Base-by-base conservation (phyloP, 306 rosid genomes). In the Prunus persica region DNA sequence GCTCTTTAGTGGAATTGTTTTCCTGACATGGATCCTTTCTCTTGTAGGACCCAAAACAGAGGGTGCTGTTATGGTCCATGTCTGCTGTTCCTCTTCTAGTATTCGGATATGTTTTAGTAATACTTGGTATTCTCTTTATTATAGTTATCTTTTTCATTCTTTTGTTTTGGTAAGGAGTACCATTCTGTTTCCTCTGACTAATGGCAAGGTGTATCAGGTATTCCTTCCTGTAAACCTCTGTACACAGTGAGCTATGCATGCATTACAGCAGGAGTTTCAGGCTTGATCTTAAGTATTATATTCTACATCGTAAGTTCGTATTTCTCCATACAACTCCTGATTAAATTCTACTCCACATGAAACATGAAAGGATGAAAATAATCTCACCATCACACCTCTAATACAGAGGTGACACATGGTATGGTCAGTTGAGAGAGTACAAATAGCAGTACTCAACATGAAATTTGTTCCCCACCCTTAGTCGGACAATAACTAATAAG, bases 211-310 rank as follows among this genome's bases (percentile, higher is more conserved):
- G 69, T 84, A 73, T 71, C 87, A 91, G 97, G 97, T 77, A 84
- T 88, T 82, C 93, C 93, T 77, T 80, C 88, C 71, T 89, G 89
- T 76, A 91, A 91, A 82, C 90, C 93, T 10, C 82, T 91, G 57
- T 89, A 89, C 86, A 87, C 97, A 45, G 72, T 89, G 85, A 91
- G 97, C 86, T 91, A 88, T 83, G 86, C 82, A 83, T 91, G 83
- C 84, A 60, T 89, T 78, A 88, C 97, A 0, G 87, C 90, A 24
- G 97, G 97, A 66, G 90, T 90, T 55, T 91, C 95, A 2, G 97
- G 93, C 81, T 82, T 91, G 84, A 82, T 83, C 71, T 81, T 89
- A 82, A 83, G 85, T 66, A 56, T 77, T 63, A 72, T 89, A 74
- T 91, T 84, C 80, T 91, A 68, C 85, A 78, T 87, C 16, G 97